Evolutionary conservation across 768 basidiomycete species (phyloP).

Genomic region (Mycena maculata): DNA sequence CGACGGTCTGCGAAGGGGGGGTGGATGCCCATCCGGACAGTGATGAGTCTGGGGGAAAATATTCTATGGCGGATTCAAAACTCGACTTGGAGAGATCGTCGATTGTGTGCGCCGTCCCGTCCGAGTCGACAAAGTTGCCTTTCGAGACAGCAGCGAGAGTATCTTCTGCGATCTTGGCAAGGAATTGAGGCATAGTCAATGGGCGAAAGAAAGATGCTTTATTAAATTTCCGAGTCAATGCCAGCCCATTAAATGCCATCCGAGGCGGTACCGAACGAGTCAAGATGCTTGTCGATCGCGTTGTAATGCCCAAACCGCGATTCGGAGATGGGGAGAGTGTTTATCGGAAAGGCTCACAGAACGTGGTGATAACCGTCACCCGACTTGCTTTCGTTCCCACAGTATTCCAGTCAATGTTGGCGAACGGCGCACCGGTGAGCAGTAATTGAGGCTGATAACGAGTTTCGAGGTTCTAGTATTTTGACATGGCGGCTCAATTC

Average conservation of each 20-base stretch:
- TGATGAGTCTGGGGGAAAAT: constrained; percentile 53
- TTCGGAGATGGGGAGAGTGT: too few species aligned
- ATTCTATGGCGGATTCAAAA: constrained; percentile 54
- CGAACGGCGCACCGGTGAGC: too few species aligned
- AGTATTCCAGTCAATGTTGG: too few species aligned
- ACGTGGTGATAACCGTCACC: too few species aligned
- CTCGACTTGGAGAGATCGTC: constrained; percentile 48
- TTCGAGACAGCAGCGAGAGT: constrained; percentile 56
- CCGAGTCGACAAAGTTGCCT: constrained; percentile 48
- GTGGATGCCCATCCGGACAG: constrained; percentile 51
- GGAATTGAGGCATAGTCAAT: constrained; percentile 9
- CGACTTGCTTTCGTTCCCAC: too few species aligned
- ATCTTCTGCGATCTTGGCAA: constrained; percentile 52
- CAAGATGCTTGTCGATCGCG: constrained; percentile 4
- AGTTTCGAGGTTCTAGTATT: too few species aligned
- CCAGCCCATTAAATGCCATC: background rate
- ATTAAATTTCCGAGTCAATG: constrained; percentile 1
- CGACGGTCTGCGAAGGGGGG: background rate
- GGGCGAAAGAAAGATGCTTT: background rate
- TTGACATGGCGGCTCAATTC: too few species aligned
- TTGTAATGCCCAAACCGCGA: too few species aligned
- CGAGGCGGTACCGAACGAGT: constrained; percentile 8
- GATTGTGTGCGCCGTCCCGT: constrained; percentile 47
- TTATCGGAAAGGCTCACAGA: too few species aligned
- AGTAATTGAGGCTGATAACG: too few species aligned